phyloP scores from a whole-genome alignment of 2,329 filamentous ascomycete genomes.

The Pseudogymnoascus sp. region DNA sequence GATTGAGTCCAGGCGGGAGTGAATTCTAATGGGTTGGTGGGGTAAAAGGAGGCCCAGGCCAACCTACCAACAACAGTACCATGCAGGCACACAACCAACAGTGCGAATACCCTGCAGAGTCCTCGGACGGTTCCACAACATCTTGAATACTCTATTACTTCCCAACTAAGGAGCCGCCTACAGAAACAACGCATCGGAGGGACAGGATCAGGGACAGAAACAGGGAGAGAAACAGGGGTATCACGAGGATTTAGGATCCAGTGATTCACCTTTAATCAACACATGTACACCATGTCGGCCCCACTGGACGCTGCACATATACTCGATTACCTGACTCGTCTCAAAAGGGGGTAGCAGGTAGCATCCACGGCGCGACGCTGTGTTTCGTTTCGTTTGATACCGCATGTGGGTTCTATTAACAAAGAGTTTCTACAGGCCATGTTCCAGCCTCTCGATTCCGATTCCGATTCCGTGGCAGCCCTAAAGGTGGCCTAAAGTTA shows the following conservation, averaged over 20 bases:
- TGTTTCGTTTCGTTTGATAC: conserved; percentile 7
- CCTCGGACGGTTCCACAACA: conserved; percentile 2
- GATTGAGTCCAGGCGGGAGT: neutral
- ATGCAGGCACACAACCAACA: neutral
- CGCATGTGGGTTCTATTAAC: neutral
- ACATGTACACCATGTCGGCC: neutral
- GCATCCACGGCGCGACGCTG: conserved; percentile 4
- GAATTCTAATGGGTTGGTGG: conserved; percentile 4
- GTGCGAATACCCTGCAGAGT: neutral
- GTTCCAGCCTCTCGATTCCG: neutral
- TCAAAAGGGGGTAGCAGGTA: neutral
- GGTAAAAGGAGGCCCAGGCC: neutral
- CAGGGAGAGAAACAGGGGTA: neutral
- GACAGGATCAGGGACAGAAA: neutral
- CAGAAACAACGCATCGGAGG: neutral
- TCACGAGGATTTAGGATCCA: neutral
- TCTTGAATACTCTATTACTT: neutral
- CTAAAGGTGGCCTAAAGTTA: neutral
- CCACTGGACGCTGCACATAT: neutral
- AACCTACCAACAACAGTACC: neutral
- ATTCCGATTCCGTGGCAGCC: neutral
- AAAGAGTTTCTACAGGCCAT: neutral
- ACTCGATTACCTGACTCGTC: conserved; percentile 4
- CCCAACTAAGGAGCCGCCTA: neutral
- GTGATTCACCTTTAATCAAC: conserved; percentile 6